A percentile compares a stretch with the other conserved stretches of the same genome.
phyloP scores from a whole-genome alignment of 75 land plant species.

The Picea glauca region DNA sequence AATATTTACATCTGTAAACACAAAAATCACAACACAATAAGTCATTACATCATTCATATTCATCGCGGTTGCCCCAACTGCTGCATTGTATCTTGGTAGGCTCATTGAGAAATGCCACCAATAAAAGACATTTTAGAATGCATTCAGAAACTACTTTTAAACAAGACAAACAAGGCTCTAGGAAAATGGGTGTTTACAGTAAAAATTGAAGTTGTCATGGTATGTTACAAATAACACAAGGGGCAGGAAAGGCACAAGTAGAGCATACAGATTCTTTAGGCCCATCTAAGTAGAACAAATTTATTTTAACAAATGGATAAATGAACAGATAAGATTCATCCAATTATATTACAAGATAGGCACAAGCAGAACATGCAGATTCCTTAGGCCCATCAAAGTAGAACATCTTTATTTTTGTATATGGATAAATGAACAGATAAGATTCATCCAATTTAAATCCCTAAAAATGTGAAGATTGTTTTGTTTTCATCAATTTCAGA shows the following conservation, averaged over 20 bases:
- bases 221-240: neutral
- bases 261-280: no score
- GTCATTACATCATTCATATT: neutral
- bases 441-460: neutral
- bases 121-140: neutral
- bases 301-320: no score
- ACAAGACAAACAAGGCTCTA: neutral
- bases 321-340: no score
- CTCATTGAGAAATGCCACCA: neutral
- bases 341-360: no score
- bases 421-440: neutral
- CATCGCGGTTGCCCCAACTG: neutral
- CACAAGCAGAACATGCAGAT: no score
- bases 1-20: constrained; percentile 69
- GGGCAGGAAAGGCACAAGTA: neutral
- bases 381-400: no score
- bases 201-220: neutral
- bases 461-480: neutral
- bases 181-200: neutral
- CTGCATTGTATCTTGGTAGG: neutral
- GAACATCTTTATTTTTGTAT: no score
- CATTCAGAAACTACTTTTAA: neutral
- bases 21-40: neutral
- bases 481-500: neutral
- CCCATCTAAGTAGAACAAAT: no score